Conservation (phyloP, 2,329 filamentous ascomycete genomes). For the Exserohilum turcica region DNA sequence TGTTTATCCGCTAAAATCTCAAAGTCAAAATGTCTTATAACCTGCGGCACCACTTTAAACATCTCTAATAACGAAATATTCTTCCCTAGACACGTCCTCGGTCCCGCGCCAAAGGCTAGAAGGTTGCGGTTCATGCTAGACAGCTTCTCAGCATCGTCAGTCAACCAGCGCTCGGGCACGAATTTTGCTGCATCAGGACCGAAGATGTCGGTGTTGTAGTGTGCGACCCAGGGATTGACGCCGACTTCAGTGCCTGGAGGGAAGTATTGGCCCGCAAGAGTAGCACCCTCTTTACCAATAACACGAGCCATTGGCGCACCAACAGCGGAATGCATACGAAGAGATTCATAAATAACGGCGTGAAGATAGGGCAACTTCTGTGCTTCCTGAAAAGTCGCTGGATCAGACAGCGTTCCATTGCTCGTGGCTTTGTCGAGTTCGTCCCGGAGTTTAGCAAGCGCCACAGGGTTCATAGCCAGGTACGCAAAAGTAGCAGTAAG, state of each 20-base stretch:
- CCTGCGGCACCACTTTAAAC: slow-evolving; percentile 27
- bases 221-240: slow-evolving; percentile 53
- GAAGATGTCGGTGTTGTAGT: slow-evolving; percentile 50
- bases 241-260: slow-evolving; percentile 52
- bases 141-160: slow-evolving; percentile 6
- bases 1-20: too few species aligned
- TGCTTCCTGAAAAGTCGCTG: slow-evolving; percentile 24
- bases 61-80: slow-evolving; percentile 33
- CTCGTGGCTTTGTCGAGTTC: slow-evolving; percentile 25
- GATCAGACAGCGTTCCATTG: slow-evolving; percentile 18
- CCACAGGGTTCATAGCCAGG: slow-evolving; percentile 46
- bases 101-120: slow-evolving; percentile 27
- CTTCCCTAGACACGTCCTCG: slow-evolving; percentile 30
- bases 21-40: slow-evolving; percentile 26
- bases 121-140: slow-evolving; percentile 14
- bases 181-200: slow-evolving; percentile 46
- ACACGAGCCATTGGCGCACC: slow-evolving; percentile 48
- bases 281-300: slow-evolving; percentile 37
- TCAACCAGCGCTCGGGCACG: slow-evolving; percentile 52
- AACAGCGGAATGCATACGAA: slow-evolving; percentile 52
- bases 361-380: slow-evolving; percentile 52
- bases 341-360: slow-evolving; percentile 52
- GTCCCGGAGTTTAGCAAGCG: slow-evolving; percentile 20
- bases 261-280: slow-evolving; percentile 47
- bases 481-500: slow-evolving; percentile 54